phyloP scores from a whole-genome alignment of 1,284 basidiomycete genomes.

The Ganoderma meredithae region DNA sequence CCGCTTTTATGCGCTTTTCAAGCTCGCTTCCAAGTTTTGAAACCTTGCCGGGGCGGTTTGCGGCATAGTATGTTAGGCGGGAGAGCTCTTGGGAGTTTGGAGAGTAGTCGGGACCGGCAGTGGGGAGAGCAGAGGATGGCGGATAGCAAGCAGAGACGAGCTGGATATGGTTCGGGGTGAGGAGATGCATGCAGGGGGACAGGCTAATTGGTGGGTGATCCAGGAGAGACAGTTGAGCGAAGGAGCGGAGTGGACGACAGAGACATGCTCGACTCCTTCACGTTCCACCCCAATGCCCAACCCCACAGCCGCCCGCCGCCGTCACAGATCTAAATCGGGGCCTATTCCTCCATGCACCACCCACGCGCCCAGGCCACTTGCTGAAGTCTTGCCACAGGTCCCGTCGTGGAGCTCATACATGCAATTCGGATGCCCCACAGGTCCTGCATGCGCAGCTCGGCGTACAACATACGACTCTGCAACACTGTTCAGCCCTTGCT shows the following conservation, averaged over 20 bases:
- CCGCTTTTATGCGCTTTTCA: conserved; percentile 77
- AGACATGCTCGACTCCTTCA: conserved; percentile 11
- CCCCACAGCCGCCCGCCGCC: not conserved
- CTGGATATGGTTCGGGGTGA: conserved; percentile 86
- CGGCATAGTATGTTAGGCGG: conserved; percentile 91
- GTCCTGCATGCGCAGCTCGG: not conserved
- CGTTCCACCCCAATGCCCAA: too few species aligned
- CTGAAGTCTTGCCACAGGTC: not conserved
- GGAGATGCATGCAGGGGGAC: conserved; percentile 53
- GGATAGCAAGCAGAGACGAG: conserved; percentile 94
- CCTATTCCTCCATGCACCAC: not conserved
- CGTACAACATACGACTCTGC: not conserved
- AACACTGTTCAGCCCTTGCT: conserved; percentile 5
- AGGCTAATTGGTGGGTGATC: conserved; percentile 8
- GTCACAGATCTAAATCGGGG: conserved; percentile 17
- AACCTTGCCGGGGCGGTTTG: conserved; percentile 90
- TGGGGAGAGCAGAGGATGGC: conserved; percentile 77
- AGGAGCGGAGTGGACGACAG: conserved; percentile 27
- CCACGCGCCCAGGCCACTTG: not conserved
- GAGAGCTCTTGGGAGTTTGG: conserved; percentile 93
- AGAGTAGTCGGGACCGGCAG: conserved; percentile 81
- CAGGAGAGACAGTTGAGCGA: conserved; percentile 28
- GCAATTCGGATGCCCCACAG: not conserved
- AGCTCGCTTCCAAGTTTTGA: conserved; percentile 87
- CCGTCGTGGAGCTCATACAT: not conserved